phyloP scores from a whole-genome alignment of 78 protist species.

The Planoprotostelium fungivorum region DNA sequence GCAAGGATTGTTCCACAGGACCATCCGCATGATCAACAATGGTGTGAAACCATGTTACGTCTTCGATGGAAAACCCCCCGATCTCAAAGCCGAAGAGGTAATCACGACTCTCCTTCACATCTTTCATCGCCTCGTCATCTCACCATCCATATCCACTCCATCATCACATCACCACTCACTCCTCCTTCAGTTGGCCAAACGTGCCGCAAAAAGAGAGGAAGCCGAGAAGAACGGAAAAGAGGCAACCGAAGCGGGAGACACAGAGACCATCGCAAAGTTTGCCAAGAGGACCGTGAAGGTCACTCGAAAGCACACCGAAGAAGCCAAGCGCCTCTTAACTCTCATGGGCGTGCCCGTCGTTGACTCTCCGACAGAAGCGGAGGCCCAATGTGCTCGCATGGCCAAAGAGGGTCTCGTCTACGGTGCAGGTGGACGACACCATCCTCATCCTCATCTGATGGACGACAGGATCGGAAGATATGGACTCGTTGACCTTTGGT shows the following conservation, averaged over 20 bases:
- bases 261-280: slow-evolving; percentile 78
- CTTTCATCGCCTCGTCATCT: no score
- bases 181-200: slow-evolving; percentile 72
- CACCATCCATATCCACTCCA: no score
- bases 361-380: slow-evolving; percentile 97
- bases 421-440: background rate
- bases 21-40: slow-evolving; percentile 89
- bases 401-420: slow-evolving; percentile 46
- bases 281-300: slow-evolving; percentile 77
- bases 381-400: slow-evolving; percentile 96
- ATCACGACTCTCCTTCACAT: no score
- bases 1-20: slow-evolving; percentile 92
- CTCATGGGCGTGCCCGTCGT: slow-evolving; percentile 97
- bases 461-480: slow-evolving; percentile 96
- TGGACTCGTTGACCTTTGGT: slow-evolving; percentile 97
- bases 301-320: slow-evolving; percentile 84
- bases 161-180: no score
- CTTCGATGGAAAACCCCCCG: slow-evolving; percentile 98
- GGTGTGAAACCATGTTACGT: slow-evolving; percentile 98
- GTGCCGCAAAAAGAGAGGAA: slow-evolving; percentile 74
- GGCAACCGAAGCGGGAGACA: slow-evolving; percentile 83
- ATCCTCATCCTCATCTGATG: slow-evolving; percentile 26
- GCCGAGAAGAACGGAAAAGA: slow-evolving; percentile 69
- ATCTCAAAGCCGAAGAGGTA: slow-evolving; percentile 84
- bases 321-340: slow-evolving; percentile 78